Evolutionary conservation across 1,284 basidiomycete genomes (phyloP), one percentile per base, ranked within the genome.

Genomic region (Cystobasidium slooffiae): DNA sequence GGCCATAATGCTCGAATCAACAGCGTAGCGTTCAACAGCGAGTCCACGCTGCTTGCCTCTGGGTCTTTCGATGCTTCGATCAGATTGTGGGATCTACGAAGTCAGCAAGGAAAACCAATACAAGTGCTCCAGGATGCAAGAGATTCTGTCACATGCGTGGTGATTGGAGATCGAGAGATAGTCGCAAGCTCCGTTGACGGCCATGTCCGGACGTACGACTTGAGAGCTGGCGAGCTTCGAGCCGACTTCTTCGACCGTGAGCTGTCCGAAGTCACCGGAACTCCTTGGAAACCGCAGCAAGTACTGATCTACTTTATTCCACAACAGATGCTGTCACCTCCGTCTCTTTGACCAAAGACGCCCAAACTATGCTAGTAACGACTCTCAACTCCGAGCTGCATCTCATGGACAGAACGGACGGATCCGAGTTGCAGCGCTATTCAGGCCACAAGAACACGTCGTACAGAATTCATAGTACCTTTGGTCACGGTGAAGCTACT

Each of bases 1-100:
- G 96, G 93, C 0, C 95, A 98, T 82, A 88, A 92, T 84, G 89
- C 93, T 3, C 93, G 93, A 80, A 90, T 99, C 66, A 90, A 97
- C 82, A 87, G 88, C 7, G 94, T 98, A 6, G 91, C 92, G 75
- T 96, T 97, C 84, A 94, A 93, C 79, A 86, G 88, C 65, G 92
- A 96, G 80, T 90, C 91, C 0, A 90, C 87, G 75, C 88, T 97
- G 6, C 83, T 97, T 6, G 92, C 92, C 0, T 93, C 90, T 79
- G 94, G 93, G 65, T 93, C 91, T 0, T 93, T 90, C 80, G 94
- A 97, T 82, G 87, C 92, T 0, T 93, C 92, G 18, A 88, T 97
- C 47, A 87, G 90, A 79, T 81, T 97, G 47, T 97, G 94, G 93
- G 94, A 97, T 81, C 84, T 96, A 65, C 77, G 78, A 75, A 87